These are phyloP conservation scores for Alternaria infectoria DNA, from an alignment of 2,329 filamentous ascomycete genomes.

Conservation along the genomic window DNA sequence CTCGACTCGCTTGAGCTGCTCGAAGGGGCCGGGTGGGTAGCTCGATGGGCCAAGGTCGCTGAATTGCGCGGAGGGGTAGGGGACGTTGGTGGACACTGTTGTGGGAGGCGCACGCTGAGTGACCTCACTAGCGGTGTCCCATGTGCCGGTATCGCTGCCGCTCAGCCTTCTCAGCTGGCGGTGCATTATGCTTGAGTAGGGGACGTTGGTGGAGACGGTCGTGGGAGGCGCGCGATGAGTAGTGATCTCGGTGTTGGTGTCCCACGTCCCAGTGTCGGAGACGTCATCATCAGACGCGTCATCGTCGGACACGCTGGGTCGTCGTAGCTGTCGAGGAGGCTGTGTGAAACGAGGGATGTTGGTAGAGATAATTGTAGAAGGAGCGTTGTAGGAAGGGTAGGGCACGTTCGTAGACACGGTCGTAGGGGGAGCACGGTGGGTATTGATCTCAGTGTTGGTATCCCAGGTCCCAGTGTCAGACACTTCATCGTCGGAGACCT, in stretches of 20 bases:
- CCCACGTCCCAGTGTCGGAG: background rate
- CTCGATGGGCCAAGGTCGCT: constrained; percentile 2
- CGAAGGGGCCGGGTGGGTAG: constrained; percentile 8
- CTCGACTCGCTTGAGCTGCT: constrained; percentile 7
- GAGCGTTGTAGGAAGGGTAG: background rate
- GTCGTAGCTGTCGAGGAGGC: background rate
- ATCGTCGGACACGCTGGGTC: constrained; percentile 3
- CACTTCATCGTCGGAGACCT: background rate
- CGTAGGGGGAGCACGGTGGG: constrained; percentile 7
- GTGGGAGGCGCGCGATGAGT: constrained; percentile 9
- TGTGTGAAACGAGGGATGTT: constrained; percentile 8
- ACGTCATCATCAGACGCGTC: background rate
- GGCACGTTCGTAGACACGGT: constrained; percentile 12
- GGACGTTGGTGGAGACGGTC: constrained; percentile 11
- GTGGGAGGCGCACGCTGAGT: constrained; percentile 7
- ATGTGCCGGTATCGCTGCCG: constrained; percentile 11
- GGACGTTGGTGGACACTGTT: constrained; percentile 12
- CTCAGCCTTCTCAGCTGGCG: constrained; percentile 8
- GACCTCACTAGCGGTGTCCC: constrained; percentile 10
- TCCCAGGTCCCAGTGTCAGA: constrained; percentile 1
- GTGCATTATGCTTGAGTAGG: background rate
- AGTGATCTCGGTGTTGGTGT: constrained; percentile 6
- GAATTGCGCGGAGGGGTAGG: constrained; percentile 2
- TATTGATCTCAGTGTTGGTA: constrained; percentile 4
- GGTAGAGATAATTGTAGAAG: constrained; percentile 12